Evolutionary conservation across 2,329 filamentous ascomycete species (phyloP), one percentile per base, ranked within the genome.

Genomic region (Pseudofabraea citricarpa): DNA sequence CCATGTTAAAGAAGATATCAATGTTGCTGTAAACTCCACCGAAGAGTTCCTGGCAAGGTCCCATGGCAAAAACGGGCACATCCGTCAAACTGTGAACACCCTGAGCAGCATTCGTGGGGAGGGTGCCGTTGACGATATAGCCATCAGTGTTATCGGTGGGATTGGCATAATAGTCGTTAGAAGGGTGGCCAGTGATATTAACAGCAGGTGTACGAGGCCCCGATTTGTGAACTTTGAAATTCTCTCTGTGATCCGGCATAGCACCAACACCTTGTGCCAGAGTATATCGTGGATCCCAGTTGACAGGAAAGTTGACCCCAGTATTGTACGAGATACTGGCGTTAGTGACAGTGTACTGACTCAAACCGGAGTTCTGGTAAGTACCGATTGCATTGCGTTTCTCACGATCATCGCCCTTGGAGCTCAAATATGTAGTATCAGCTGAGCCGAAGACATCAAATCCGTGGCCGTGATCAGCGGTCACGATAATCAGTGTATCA

Each of bases 401-500:
- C 56, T 77, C 68, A 54, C 88, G 83, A 61, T 86, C 79, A 15
- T 74, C 72, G 6, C 71, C 65, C 55, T 89, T 78, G 4, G 76
- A 74, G 13, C 76, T 69, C 36, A 91, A 72, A 65, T 90, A 93
- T 60, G 85, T 71, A 15, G 87, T 93, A 59, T 94, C 88, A 37
- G 88, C 86, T 50, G 75, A 82, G 50, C 88, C 88, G 61, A 84
- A 90, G 54, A 94, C 88, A 55, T 90, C 88, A 61, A 94, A 94
- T 43, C 88, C 88, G 67, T 94, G 88, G 32, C 88, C 88, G 71
- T 93, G 88, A 59, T 94, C 87, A n/a, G 87, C 85, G 3, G 87
- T 89, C 38, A 93, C 85, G 39, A 94, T 62, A 51, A 94, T 73
- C 3, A 91, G 77, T 1, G 88, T 94, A 48, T 90, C 79, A 8